Evolutionary conservation across 495 filamentous ascomycete species (phyloP).

Genomic region (Podospora pseudocomata): DNA sequence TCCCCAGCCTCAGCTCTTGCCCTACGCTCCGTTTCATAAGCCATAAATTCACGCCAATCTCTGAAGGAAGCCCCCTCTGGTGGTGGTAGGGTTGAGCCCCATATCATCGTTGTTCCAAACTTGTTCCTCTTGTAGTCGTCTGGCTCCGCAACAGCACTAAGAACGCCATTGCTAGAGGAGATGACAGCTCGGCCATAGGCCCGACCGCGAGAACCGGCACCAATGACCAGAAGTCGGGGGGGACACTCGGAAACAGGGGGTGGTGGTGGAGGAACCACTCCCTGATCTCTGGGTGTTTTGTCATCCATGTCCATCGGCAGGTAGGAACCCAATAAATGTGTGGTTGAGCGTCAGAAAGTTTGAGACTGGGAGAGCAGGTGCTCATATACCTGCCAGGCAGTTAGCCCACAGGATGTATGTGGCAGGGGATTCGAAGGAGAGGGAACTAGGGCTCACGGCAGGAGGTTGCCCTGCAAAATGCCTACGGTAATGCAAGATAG

Average conservation of each 20-base stretch:
- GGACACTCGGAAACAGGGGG: slow-evolving; percentile 37
- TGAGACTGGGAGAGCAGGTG: background rate
- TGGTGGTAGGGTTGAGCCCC: slow-evolving; percentile 42
- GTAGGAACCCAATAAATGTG: background rate
- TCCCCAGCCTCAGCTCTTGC: slow-evolving; percentile 37
- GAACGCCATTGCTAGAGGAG: slow-evolving; percentile 56
- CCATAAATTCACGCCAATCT: slow-evolving; percentile 70
- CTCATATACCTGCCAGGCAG: background rate
- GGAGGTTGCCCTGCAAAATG: background rate
- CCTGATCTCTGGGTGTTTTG: background rate
- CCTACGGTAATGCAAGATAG: background rate
- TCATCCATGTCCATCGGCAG: background rate
- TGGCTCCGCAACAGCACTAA: slow-evolving; percentile 80
- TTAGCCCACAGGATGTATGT: background rate
- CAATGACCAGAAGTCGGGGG: slow-evolving; percentile 72
- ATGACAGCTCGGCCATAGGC: slow-evolving; percentile 68
- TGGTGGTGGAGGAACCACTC: slow-evolving; percentile 8
- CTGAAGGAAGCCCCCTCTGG: slow-evolving; percentile 59
- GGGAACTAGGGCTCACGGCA: background rate
- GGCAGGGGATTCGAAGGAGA: too few relatives aligned
- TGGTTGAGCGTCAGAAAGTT: background rate
- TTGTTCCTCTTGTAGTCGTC: slow-evolving; percentile 67
- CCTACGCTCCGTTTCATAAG: slow-evolving; percentile 59
- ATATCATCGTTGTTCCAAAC: slow-evolving; percentile 66
- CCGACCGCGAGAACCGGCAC: slow-evolving; percentile 79